These are phyloP conservation scores for Moniliophthora roreri DNA, from an alignment of 1,284 basidiomycete species.

Conservation along the genomic window DNA sequence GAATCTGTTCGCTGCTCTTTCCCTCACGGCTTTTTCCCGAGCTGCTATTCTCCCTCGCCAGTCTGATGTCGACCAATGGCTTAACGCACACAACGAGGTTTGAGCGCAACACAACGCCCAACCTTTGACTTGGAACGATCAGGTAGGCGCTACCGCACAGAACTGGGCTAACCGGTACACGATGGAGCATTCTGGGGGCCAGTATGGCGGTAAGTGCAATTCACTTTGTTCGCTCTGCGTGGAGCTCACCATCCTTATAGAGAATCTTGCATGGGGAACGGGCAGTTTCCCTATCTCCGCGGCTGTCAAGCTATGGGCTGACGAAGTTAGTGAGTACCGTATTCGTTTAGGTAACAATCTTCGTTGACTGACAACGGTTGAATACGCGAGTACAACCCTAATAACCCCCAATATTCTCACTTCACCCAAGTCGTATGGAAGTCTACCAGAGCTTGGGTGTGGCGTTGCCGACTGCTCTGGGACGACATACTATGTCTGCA, in stretches of 20 bases:
- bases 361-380: not conserved
- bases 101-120: not conserved
- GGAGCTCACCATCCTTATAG: slow-evolving; percentile 23
- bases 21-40: too few species aligned
- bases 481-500: slow-evolving; percentile 45
- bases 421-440: slow-evolving; percentile 59
- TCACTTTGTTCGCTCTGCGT: not conserved
- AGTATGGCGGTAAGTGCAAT: slow-evolving; percentile 38
- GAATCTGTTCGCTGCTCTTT: too few species aligned
- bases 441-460: slow-evolving; percentile 44
- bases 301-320: slow-evolving; percentile 42
- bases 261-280: slow-evolving; percentile 51
- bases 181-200: slow-evolving; percentile 46
- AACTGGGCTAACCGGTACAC: slow-evolving; percentile 45
- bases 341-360: not conserved
- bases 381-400: slow-evolving; percentile 39
- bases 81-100: not conserved
- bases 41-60: too few species aligned
- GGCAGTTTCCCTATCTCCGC: slow-evolving; percentile 35
- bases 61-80: too few species aligned
- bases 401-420: slow-evolving; percentile 42
- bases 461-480: slow-evolving; percentile 33
- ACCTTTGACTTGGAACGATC: not conserved
- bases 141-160: not conserved
- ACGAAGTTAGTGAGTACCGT: slow-evolving; percentile 34